These are phyloP conservation scores for Penicillium atrosanguineum DNA, from an alignment of 495 filamentous ascomycete species.

Conservation along the genomic window DNA sequence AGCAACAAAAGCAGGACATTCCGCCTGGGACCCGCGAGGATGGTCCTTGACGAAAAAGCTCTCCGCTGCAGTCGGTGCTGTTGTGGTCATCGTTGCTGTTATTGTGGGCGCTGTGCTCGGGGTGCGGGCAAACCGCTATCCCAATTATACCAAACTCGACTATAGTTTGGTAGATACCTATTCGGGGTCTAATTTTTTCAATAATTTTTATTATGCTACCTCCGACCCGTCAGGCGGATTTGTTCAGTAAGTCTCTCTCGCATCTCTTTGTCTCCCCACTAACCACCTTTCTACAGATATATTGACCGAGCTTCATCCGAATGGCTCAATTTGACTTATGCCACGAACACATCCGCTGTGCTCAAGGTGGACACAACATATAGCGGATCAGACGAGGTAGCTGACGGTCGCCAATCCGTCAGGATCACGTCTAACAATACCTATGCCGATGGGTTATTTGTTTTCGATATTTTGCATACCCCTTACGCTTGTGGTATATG, in stretches of 20 bases:
- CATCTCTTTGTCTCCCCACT: constrained; percentile 1
- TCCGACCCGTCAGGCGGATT: constrained; percentile 45
- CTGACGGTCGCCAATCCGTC: constrained; percentile 45
- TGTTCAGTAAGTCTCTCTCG: constrained; percentile 20
- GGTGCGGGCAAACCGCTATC: constrained; percentile 37
- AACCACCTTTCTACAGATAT: constrained; percentile 7
- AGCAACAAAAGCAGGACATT: not conserved
- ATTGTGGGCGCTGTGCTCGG: constrained; percentile 48
- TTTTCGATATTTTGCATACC: constrained; percentile 42
- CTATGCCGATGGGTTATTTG: constrained; percentile 46
- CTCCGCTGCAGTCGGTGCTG: constrained; percentile 21
- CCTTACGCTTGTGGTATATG: constrained; percentile 47
- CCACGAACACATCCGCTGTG: constrained; percentile 38
- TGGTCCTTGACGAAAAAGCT: constrained; percentile 23
- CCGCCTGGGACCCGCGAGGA: constrained; percentile 11
- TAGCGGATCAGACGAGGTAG: constrained; percentile 13
- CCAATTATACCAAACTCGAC: constrained; percentile 41
- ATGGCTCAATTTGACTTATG: constrained; percentile 44
- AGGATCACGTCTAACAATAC: constrained; percentile 44
- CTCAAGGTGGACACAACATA: constrained; percentile 44
- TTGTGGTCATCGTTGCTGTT: constrained; percentile 43
- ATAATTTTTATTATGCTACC: constrained; percentile 48
- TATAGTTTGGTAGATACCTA: constrained; percentile 46
- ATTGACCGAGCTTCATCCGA: constrained; percentile 18
- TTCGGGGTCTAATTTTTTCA: constrained; percentile 39